Evolutionary conservation across 768 basidiomycete species (phyloP).

Genomic region (Guyanaporus albipodus): DNA sequence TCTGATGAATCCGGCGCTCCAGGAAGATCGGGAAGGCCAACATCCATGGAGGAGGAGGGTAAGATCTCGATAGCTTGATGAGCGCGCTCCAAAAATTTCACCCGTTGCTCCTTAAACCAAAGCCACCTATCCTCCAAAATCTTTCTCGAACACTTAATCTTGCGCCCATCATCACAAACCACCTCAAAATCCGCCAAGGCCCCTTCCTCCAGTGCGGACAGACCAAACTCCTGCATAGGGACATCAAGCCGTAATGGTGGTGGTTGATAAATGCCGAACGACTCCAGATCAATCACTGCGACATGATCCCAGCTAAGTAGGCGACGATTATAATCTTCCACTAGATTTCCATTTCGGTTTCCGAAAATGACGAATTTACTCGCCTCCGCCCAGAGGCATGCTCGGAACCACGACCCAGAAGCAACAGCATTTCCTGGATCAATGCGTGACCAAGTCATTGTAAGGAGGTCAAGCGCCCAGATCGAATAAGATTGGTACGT

Average conservation of each 20-base stretch:
- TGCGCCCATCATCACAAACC: conserved; percentile 85
- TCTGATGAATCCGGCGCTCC: conserved; percentile 47
- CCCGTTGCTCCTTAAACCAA: conserved; percentile 82
- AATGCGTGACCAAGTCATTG: conserved; percentile 83
- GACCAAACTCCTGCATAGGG: conserved; percentile 78
- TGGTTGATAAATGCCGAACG: conserved; percentile 93
- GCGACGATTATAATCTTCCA: conserved; percentile 89
- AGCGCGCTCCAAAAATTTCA: conserved; percentile 56
- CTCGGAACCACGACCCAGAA: conserved; percentile 92
- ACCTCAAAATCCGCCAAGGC: conserved; percentile 89
- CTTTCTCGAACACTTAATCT: conserved; percentile 75
- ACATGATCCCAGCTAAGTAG: conserved; percentile 91
- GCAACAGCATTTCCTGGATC: conserved; percentile 84
- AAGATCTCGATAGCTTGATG: conserved; percentile 52
- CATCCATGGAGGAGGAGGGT: conserved; percentile 58
- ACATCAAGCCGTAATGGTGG: conserved; percentile 63
- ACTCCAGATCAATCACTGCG: conserved; percentile 86
- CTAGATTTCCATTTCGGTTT: conserved; percentile 80
- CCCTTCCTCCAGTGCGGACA: conserved; percentile 77
- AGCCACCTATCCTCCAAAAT: conserved; percentile 91
- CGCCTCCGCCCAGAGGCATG: conserved; percentile 78
- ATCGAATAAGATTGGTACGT: conserved; percentile 94
- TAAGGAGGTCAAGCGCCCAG: conserved; percentile 86
- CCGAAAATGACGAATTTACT: conserved; percentile 92
- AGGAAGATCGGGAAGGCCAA: conserved; percentile 58